These are phyloP conservation scores for Neurospora sp. DNA, from an alignment of 495 filamentous ascomycete genomes.

Conservation along the genomic window DNA sequence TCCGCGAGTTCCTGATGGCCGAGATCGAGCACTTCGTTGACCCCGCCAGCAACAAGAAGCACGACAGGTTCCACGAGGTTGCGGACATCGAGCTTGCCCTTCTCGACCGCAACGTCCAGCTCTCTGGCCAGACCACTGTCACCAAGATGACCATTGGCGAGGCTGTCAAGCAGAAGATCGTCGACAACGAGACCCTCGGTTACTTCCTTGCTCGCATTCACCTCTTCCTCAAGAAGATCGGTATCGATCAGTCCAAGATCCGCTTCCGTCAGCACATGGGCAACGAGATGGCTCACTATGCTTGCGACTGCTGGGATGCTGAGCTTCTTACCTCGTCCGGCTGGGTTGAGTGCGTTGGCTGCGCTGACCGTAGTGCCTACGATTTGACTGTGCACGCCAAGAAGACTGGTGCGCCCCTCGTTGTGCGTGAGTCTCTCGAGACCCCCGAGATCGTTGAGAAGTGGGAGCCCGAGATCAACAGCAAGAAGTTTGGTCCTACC, in stretches of 20 bases:
- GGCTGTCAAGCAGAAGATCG: conserved; percentile 55
- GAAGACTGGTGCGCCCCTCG: conserved; percentile 65
- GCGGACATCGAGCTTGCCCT: conserved; percentile 56
- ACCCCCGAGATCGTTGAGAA: conserved; percentile 59
- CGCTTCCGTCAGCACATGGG: conserved; percentile 82
- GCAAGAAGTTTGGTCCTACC: conserved; percentile 72
- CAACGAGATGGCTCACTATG: conserved; percentile 74
- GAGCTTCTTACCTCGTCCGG: conserved; percentile 70
- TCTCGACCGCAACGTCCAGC: conserved; percentile 61
- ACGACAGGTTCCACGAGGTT: conserved; percentile 58
- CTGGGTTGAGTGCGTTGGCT: conserved; percentile 83
- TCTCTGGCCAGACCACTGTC: conserved; percentile 55
- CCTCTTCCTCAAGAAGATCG: conserved; percentile 60
- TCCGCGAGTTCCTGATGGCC: conserved; percentile 75
- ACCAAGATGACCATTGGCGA: conserved; percentile 55
- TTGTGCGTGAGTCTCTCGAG: conserved; percentile 54
- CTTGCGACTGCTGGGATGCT: conserved; percentile 77
- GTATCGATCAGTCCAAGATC: conserved; percentile 59
- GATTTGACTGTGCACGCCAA: conserved; percentile 71
- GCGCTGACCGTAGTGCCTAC: conserved; percentile 73
- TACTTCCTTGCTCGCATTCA: conserved; percentile 78
- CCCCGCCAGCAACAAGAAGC: conserved; percentile 58
- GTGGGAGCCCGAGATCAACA: conserved; percentile 66
- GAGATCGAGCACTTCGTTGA: conserved; percentile 80
- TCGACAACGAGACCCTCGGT: conserved; percentile 81